Conservation (phyloP, 139 green algal genomes). For the Micractinium conductrix region DNA sequence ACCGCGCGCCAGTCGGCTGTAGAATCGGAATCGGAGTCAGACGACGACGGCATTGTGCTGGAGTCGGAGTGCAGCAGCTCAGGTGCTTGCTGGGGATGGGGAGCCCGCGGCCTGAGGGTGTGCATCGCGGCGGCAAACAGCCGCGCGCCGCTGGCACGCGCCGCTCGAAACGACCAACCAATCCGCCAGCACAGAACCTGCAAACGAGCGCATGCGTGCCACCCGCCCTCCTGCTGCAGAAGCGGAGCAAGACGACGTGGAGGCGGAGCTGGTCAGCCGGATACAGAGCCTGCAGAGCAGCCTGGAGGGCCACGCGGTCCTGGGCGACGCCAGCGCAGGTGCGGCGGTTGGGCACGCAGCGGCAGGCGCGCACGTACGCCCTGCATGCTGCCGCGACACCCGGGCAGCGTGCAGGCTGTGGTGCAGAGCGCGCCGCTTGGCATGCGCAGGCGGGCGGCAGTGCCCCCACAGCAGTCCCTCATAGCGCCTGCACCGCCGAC, state of each 20-base stretch:
- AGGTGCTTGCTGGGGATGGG: too few relatives aligned
- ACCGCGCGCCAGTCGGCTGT: background rate
- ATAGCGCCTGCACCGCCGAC: background rate
- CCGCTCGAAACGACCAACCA: too few relatives aligned
- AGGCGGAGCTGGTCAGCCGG: background rate
- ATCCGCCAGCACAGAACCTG: too few relatives aligned
- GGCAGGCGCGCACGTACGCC: background rate
- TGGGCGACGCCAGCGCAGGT: background rate
- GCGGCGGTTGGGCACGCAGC: background rate
- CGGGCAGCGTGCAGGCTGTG: background rate
- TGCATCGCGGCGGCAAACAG: too few relatives aligned
- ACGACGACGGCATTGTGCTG: conserved; percentile 27
- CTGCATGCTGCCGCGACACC: background rate
- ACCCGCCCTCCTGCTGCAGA: conserved; percentile 8
- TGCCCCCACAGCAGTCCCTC: background rate
- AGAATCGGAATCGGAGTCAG: background rate
- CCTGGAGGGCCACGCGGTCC: background rate
- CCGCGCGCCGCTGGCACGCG: too few relatives aligned
- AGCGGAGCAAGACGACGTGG: conserved; percentile 12
- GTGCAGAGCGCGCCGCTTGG: background rate
- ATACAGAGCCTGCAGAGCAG: conserved; percentile 29
- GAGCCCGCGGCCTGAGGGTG: too few relatives aligned
- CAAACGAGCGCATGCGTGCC: background rate
- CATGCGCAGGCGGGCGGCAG: background rate
- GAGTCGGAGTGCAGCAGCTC: conserved; percentile 30